Percentiles rank a stretch among this genome's conserved stretches.
Evolutionary conservation across 805 yeast genomes (phyloP).

Genomic region (Barnettozyma vustinii): DNA sequence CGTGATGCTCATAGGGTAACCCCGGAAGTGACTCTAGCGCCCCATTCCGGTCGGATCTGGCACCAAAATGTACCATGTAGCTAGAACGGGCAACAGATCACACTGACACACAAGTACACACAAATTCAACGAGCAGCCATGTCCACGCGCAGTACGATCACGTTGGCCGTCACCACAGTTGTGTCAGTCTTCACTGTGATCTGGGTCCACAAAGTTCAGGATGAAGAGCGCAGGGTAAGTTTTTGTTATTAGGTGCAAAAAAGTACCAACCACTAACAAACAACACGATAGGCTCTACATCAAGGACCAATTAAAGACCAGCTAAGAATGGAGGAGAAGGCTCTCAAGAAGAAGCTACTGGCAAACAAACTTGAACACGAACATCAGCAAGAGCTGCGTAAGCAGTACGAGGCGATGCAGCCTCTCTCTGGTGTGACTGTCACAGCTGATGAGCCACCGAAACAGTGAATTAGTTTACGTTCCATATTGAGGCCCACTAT

Average conservation of each 20-base stretch:
- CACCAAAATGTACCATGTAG: too few species aligned
- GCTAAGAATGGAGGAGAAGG: constrained; percentile 35
- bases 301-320: constrained; percentile 87
- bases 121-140: constrained; percentile 28
- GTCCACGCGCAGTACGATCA: constrained; percentile 78
- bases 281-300: constrained; percentile 45
- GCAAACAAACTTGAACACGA: constrained; percentile 61
- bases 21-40: not conserved
- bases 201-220: constrained; percentile 68
- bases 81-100: too few species aligned
- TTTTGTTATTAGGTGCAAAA: not conserved
- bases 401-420: constrained; percentile 53
- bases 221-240: constrained; percentile 57
- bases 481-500: too few species aligned
- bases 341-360: constrained; percentile 25
- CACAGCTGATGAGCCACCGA: constrained; percentile 34
- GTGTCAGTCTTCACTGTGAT: constrained; percentile 55
- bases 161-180: constrained; percentile 54
- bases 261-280: constrained; percentile 9
- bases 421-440: constrained; percentile 53
- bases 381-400: constrained; percentile 54
- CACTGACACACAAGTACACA: not conserved
- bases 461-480: not conserved
- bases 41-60: not conserved
- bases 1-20: constrained; percentile 4